Conservation (phyloP, 2,329 filamentous ascomycete genomes). For the Pseudopithomyces maydicus region DNA sequence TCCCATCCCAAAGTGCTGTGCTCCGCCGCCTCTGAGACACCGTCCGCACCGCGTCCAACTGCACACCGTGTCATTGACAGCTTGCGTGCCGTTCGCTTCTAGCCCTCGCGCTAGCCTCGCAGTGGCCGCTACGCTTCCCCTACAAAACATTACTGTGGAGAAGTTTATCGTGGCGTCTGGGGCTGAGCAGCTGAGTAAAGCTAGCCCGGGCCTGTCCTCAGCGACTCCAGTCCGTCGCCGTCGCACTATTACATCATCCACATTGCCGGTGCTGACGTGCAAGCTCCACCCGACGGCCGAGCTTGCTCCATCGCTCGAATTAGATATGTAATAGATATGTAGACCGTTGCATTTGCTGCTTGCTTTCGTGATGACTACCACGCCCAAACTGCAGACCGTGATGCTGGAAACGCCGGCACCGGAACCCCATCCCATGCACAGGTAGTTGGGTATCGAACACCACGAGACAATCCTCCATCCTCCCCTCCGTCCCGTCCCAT, state of each 20-base stretch:
- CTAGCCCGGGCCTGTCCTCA: no score
- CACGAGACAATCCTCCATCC: background rate
- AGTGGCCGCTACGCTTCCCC: background rate
- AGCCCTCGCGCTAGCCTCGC: background rate
- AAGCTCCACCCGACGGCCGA: background rate
- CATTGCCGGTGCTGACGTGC: conserved; percentile 2
- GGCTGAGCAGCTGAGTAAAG: conserved; percentile 6
- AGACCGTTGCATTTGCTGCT: background rate
- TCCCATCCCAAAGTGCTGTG: background rate
- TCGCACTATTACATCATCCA: background rate
- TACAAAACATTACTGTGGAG: conserved; percentile 1
- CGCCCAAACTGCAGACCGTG: background rate
- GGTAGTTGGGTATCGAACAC: conserved; percentile 8
- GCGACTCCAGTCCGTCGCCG: background rate
- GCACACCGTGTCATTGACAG: background rate
- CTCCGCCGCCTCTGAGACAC: background rate
- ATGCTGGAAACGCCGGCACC: background rate
- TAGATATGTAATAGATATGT: background rate
- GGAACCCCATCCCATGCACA: background rate
- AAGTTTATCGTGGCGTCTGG: conserved; percentile 5
- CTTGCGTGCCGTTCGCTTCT: background rate
- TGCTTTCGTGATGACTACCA: no score
- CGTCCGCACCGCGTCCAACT: background rate
- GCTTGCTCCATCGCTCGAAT: no score
- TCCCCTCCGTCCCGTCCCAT: background rate